These are phyloP conservation scores for Malus domestica DNA, from an alignment of 306 rosid species.

Conservation along the genomic window DNA sequence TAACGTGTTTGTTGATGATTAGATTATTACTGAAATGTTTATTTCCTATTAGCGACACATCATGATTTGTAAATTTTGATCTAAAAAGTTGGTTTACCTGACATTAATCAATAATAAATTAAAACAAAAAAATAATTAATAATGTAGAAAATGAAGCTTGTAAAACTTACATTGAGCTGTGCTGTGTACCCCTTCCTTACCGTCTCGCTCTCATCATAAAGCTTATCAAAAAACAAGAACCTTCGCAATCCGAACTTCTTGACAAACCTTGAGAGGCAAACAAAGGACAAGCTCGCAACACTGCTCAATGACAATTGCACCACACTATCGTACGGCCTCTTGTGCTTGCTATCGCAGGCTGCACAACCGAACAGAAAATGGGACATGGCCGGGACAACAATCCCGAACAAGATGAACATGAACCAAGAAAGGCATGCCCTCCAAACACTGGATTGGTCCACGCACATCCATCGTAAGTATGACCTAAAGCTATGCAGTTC, in stretches of 20 bases:
- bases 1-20: no score
- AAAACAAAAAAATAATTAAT: neutral
- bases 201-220: conserved; percentile 70
- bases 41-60: no score
- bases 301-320: conserved; percentile 69
- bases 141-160: neutral
- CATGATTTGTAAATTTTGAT: no score
- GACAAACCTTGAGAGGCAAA: conserved; percentile 59
- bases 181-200: conserved; percentile 57
- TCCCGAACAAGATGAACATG: conserved; percentile 46
- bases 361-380: conserved; percentile 63
- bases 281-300: conserved; percentile 57
- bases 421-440: conserved; percentile 63
- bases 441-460: conserved; percentile 63
- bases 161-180: conserved; percentile 56
- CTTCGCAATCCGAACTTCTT: conserved; percentile 52
- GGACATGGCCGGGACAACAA: conserved; percentile 53
- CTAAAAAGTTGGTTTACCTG: no score
- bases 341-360: conserved; percentile 54
- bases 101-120: neutral
- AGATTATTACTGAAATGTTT: no score
- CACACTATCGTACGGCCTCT: conserved; percentile 56
- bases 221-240: conserved; percentile 79
- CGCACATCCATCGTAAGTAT: conserved; percentile 86
- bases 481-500: conserved; percentile 69